These are phyloP conservation scores for Yamadazyma epiphylla DNA, from an alignment of 1,139 yeast genomes.

Conservation along the genomic window DNA sequence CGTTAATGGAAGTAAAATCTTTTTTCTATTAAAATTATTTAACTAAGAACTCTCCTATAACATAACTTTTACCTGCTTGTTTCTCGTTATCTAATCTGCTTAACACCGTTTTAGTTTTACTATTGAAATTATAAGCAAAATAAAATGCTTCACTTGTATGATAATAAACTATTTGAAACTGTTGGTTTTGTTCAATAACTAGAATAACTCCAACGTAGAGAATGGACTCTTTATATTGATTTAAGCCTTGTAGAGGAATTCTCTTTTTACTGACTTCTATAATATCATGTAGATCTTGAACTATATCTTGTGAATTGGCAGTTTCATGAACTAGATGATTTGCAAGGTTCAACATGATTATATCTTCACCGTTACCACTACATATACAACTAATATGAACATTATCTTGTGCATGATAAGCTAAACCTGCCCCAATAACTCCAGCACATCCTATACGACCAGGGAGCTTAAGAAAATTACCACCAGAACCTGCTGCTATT, in stretches of 20 bases:
- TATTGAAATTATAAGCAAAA: constrained; percentile 28
- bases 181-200: constrained; percentile 12
- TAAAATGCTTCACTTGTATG: constrained; percentile 44
- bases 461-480: constrained; percentile 45
- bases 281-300: background rate
- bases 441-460: constrained; percentile 57
- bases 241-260: background rate
- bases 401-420: constrained; percentile 12
- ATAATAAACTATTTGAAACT: constrained; percentile 25
- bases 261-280: background rate
- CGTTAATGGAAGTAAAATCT: background rate
- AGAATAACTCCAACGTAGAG: constrained; percentile 34
- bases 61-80: constrained; percentile 20
- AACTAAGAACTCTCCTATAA: constrained; percentile 33
- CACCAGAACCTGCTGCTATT: constrained; percentile 49
- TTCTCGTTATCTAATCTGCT: constrained; percentile 20
- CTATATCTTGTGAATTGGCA: background rate
- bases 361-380: constrained; percentile 58
- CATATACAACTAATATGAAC: constrained; percentile 38
- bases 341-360: constrained; percentile 40
- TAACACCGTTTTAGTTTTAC: constrained; percentile 20
- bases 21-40: constrained; percentile 2
- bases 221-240: background rate
- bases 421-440: constrained; percentile 43
- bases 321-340: constrained; percentile 13